Evolutionary conservation across 768 basidiomycete species (phyloP), one percentile per base, ranked within the genome.

Genomic region (Cantharellus anzutake): DNA sequence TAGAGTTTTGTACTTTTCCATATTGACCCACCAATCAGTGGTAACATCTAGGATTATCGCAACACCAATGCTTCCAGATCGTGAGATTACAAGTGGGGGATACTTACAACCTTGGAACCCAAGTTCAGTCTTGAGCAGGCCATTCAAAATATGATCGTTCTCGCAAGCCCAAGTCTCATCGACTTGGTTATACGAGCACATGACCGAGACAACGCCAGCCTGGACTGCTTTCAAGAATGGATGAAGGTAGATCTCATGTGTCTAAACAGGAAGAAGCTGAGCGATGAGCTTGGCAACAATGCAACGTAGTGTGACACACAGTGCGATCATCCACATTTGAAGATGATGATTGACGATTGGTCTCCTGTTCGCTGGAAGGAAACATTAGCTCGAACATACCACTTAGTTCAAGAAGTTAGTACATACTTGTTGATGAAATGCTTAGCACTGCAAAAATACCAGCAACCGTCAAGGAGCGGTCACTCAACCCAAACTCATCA

Each of bases 361-460:
- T 69, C 65, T 76, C 76, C 62, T 75, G 73, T 59, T 75, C 73
- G 61, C 57, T 64, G n/a, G n/a, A n/a, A n/a, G n/a, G n/a, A n/a
- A n/a, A n/a, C n/a, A n/a, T n/a, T n/a, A n/a, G n/a, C n/a, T n/a
- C n/a, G n/a, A n/a, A n/a, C n/a, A n/a, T n/a, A n/a, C n/a, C n/a
- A n/a, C n/a, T n/a, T n/a, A n/a, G n/a, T n/a, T n/a, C n/a, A n/a
- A n/a, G n/a, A n/a, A n/a, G n/a, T n/a, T n/a, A n/a, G n/a, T n/a
- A n/a, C n/a, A n/a, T n/a, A n/a, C n/a, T 60, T 64, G 70, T 82
- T 80, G 63, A 89, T 76, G 57, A 76, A 79, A 69, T 92, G 89
- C 70, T 92, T 92, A 5, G 87, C 87, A 61, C 38, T 86, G 89
- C 86, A 67, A 88, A 86, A 0, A 91, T 84, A 44, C 91, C 91